Evolutionary conservation across 495 filamentous ascomycete species (phyloP).

Genomic region (Talaromyces borbonicus): DNA sequence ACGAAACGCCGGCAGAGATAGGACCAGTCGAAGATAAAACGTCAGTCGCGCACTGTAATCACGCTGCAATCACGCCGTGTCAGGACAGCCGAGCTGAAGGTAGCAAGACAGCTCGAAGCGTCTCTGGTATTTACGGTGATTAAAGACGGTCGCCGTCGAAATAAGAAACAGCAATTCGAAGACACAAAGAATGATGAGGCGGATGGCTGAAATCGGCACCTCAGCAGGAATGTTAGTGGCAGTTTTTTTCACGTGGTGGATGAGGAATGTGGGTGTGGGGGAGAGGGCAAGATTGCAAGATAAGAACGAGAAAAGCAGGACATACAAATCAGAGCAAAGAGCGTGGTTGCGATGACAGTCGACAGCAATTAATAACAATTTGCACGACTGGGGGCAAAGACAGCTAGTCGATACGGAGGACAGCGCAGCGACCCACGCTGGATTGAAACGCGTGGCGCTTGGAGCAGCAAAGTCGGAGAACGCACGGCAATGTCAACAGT

Average conservation of each 20-base stretch:
- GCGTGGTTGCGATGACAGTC: slow-evolving; percentile 11
- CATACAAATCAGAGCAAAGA: not conserved
- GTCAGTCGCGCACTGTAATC: no score
- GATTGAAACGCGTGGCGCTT: slow-evolving; percentile 23
- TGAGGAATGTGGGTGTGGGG: slow-evolving; percentile 7
- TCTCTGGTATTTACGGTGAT: no score
- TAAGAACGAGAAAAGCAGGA: not conserved
- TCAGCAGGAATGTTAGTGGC: slow-evolving; percentile 6
- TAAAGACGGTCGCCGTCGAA: no score
- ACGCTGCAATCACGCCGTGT: no score
- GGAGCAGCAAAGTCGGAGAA: not conserved
- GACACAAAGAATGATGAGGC: not conserved
- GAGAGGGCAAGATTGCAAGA: not conserved
- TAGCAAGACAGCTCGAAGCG: no score
- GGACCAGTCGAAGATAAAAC: not conserved
- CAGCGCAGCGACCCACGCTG: slow-evolving; percentile 35
- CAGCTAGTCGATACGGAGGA: slow-evolving; percentile 38
- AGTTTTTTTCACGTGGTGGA: slow-evolving; percentile 6
- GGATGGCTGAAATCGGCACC: not conserved
- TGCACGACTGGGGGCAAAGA: not conserved
- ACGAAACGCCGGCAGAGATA: slow-evolving; percentile 3
- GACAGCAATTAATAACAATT: no score
- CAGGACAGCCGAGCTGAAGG: no score
- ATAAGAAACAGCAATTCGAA: not conserved
- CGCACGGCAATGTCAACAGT: no score